phyloP scores from a whole-genome alignment of 2,329 filamentous ascomycete species.

The Aspergillus awamori region DNA sequence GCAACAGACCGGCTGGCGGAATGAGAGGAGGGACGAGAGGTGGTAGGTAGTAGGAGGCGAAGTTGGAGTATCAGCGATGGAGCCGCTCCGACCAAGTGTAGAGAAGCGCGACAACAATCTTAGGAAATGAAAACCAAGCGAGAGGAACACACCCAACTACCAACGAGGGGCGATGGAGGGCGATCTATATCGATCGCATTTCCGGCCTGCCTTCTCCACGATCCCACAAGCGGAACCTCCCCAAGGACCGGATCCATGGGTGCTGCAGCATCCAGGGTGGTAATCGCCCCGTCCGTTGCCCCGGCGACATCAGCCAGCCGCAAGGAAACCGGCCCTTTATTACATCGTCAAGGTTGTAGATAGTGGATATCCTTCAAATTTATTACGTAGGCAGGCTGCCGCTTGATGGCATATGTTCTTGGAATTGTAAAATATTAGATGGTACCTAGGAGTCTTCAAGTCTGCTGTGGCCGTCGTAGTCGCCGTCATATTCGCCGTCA shows the following conservation, averaged over 20 bases:
- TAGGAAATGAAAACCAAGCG: background rate
- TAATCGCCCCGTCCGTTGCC: conserved; percentile 18
- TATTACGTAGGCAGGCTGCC: background rate
- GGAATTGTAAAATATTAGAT: background rate
- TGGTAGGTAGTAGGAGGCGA: background rate
- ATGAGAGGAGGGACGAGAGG: background rate
- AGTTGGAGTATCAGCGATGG: conserved; percentile 3
- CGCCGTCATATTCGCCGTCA: background rate
- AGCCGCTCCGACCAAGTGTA: conserved; percentile 1
- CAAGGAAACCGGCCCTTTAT: conserved; percentile 6
- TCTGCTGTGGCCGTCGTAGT: background rate
- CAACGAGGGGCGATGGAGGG: background rate
- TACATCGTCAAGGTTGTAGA: background rate
- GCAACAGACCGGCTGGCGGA: background rate
- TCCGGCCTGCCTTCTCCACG: conserved; percentile 14
- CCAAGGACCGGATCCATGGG: conserved; percentile 13
- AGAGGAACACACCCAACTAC: background rate
- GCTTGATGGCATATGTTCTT: background rate
- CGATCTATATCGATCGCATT: conserved; percentile 10
- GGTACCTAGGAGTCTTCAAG: background rate
- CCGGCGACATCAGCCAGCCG: conserved; percentile 10
- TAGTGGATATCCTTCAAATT: background rate
- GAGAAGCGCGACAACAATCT: background rate
- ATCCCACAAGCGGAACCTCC: conserved; percentile 17
- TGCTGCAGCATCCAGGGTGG: conserved; percentile 7